phyloP scores from a whole-genome alignment of 192 early-diverging fungal genomes.

The Entomortierella chlamydospora region DNA sequence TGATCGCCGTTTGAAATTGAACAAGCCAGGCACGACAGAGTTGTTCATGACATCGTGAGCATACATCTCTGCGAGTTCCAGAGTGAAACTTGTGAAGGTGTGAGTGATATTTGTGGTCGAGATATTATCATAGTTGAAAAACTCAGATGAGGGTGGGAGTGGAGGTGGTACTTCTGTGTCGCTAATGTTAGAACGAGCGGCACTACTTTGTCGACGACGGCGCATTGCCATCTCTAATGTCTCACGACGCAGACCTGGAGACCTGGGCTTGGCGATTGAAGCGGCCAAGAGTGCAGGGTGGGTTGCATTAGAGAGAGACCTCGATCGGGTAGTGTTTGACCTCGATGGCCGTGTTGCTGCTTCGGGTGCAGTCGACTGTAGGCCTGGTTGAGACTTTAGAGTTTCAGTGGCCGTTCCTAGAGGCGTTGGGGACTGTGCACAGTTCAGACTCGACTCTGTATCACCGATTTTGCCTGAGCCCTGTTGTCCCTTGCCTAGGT shows the following conservation, averaged over 20 bases:
- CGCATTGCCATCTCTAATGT: conserved; percentile 52
- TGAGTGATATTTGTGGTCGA: conserved; percentile 42
- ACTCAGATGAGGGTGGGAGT: conserved; percentile 22
- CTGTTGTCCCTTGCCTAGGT: conserved; percentile 26
- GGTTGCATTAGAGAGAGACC: conserved; percentile 28
- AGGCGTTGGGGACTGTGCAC: background rate
- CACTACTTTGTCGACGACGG: conserved; percentile 35
- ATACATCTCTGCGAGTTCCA: conserved; percentile 45
- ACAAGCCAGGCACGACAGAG: conserved; percentile 39
- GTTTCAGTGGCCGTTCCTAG: background rate
- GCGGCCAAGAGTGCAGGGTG: conserved; percentile 35
- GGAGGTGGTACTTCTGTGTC: background rate
- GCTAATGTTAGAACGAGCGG: conserved; percentile 23
- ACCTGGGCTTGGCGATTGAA: conserved; percentile 21
- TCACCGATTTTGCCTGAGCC: background rate
- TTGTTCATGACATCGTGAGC: conserved; percentile 48
- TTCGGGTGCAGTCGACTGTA: background rate
- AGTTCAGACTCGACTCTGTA: background rate
- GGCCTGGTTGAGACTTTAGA: background rate
- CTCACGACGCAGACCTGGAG: conserved; percentile 30
- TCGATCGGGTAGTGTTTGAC: conserved; percentile 22
- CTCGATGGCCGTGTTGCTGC: background rate
- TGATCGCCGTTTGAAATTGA: conserved; percentile 38
- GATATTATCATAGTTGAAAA: conserved; percentile 25
- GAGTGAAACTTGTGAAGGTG: conserved; percentile 47